Percentiles rank a stretch among this genome's conserved stretches.
Conservation (phyloP, 148 eudicot genomes). For the Oxyria digyna region DNA sequence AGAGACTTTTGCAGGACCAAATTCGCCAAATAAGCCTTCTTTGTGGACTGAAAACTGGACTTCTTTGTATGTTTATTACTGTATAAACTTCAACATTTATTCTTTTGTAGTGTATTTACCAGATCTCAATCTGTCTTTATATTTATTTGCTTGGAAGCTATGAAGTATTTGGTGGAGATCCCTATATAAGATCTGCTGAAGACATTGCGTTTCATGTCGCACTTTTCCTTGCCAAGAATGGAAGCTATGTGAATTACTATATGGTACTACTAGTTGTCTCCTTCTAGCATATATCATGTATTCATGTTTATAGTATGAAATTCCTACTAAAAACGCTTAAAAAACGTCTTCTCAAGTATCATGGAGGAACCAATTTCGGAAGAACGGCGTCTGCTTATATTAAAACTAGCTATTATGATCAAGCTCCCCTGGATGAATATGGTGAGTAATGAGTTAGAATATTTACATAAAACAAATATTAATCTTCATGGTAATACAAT, state of each 20-base stretch:
- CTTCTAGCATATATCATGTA: neutral
- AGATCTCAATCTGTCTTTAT: no score
- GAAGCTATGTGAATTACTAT: conserved; percentile 47
- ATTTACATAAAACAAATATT: neutral
- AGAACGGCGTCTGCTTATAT: conserved; percentile 41
- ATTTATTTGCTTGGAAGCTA: conserved; percentile 17
- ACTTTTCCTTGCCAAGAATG: conserved; percentile 40
- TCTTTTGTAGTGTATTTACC: no score
- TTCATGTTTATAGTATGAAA: neutral
- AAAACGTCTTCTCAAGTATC: conserved; percentile 21
- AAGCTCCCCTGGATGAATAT: conserved; percentile 52
- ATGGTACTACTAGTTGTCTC: conserved; percentile 30
- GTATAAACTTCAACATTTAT: no score
- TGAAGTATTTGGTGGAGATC: conserved; percentile 37
- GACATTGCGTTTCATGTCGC: conserved; percentile 47
- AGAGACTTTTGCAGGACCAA: conserved; percentile 73
- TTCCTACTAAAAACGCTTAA: neutral
- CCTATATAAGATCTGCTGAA: conserved; percentile 36
- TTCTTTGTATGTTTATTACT: conserved; percentile 46
- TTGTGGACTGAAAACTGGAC: conserved; percentile 99
- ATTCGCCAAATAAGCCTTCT: conserved; percentile 75
- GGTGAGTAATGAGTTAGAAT: conserved; percentile 28
- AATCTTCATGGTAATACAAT: neutral
- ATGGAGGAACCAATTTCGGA: conserved; percentile 54
- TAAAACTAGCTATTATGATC: conserved; percentile 44